Evolutionary conservation across 192 early-diverging fungal species (phyloP).

Genomic region (Geranomyces variabilis): DNA sequence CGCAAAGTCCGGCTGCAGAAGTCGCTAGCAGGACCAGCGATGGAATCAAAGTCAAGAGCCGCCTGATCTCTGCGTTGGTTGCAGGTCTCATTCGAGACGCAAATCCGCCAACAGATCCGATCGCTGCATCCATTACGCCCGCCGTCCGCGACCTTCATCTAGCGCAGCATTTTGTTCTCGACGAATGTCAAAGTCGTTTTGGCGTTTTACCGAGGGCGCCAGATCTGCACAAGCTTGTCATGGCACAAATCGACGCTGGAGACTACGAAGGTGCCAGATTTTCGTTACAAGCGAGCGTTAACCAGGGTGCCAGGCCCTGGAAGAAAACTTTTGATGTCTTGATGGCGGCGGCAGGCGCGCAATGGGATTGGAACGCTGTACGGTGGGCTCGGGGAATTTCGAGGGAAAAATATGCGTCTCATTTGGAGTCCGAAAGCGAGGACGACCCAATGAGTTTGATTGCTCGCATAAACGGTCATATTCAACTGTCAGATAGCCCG

Average conservation of each 20-base stretch:
- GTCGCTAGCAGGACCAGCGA: too few relatives aligned
- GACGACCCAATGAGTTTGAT: not conserved
- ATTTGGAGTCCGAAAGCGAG: not conserved
- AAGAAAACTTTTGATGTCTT: not conserved
- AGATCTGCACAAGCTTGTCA: not conserved
- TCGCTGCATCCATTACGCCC: too few relatives aligned
- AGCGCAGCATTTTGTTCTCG: too few relatives aligned
- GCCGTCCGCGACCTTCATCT: too few relatives aligned
- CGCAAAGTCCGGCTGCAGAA: too few relatives aligned
- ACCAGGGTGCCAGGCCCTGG: not conserved
- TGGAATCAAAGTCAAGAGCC: too few relatives aligned
- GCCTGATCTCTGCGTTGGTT: too few relatives aligned
- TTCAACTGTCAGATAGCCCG: not conserved
- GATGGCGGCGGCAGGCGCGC: not conserved
- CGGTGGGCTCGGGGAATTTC: not conserved
- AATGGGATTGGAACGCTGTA: not conserved
- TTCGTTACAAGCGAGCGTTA: not conserved
- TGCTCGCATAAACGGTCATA: not conserved
- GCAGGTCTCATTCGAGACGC: too few relatives aligned
- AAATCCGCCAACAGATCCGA: too few relatives aligned
- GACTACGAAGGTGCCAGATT: not conserved
- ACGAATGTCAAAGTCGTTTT: too few relatives aligned
- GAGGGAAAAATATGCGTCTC: not conserved
- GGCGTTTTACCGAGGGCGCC: too few relatives aligned
- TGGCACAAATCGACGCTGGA: not conserved